A percentile compares a stretch with the other conserved stretches of the same genome.
Conservation (phyloP, 2,329 filamentous ascomycete genomes). For the Stachybotrys elegans region DNA sequence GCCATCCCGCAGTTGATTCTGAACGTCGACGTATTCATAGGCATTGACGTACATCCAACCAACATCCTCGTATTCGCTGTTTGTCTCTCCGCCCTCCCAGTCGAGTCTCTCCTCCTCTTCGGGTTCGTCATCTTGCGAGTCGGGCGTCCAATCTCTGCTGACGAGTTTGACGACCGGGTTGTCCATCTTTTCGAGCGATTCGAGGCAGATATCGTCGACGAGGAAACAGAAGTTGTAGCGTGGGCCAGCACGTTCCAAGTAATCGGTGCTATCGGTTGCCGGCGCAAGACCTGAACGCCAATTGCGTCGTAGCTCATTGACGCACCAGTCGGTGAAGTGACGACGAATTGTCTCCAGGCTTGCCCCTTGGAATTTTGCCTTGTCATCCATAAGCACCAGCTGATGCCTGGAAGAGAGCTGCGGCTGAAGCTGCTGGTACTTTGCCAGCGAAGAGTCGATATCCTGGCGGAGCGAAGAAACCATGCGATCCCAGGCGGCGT, state of each 20-base stretch:
- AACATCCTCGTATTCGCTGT: constrained; percentile 7
- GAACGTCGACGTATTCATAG: constrained; percentile 4
- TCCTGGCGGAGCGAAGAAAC: constrained; percentile 1
- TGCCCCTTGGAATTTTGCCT: background rate
- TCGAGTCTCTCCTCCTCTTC: constrained; percentile 1
- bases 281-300: constrained; percentile 1
- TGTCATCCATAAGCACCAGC: constrained; percentile 1
- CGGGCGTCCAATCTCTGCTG: background rate
- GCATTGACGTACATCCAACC: constrained; percentile 8
- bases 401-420: constrained; percentile 1
- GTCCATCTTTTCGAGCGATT: constrained; percentile 4
- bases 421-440: constrained; percentile 1
- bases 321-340: constrained; percentile 1
- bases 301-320: constrained; percentile 2
- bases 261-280: background rate
- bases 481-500: constrained; percentile 4
- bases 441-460: constrained; percentile 1
- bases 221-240: constrained; percentile 7
- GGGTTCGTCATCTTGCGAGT: background rate
- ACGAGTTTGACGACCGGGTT: constrained; percentile 5
- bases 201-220: constrained; percentile 5
- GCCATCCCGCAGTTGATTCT: constrained; percentile 3
- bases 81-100: constrained; percentile 6
- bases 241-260: constrained; percentile 1
- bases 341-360: background rate